Evolutionary conservation across 2,329 filamentous ascomycete species (phyloP).

Genomic region (Claviceps maximensis): DNA sequence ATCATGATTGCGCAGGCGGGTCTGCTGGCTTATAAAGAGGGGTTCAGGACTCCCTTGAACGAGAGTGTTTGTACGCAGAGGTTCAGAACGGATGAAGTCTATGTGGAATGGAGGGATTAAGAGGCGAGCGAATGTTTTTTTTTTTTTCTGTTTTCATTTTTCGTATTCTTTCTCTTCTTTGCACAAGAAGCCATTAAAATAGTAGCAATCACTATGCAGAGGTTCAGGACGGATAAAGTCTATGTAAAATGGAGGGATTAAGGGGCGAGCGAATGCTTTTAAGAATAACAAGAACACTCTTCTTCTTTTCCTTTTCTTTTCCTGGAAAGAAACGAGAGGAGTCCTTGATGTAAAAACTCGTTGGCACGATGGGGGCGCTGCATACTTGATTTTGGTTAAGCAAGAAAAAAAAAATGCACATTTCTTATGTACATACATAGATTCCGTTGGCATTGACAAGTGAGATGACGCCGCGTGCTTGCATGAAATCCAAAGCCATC

Average conservation of each 20-base stretch:
- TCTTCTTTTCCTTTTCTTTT: neutral
- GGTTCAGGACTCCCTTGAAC: constrained; percentile 61
- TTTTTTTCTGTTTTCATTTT: neutral
- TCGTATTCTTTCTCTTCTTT: neutral
- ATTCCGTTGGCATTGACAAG: neutral
- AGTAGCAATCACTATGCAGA: constrained; percentile 31
- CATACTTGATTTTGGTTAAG: neutral
- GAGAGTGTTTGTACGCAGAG: constrained; percentile 78
- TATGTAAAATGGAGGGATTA: constrained; percentile 64
- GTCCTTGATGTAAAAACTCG: no score
- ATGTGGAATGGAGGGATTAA: constrained; percentile 63
- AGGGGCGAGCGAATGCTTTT: neutral
- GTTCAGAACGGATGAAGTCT: constrained; percentile 71
- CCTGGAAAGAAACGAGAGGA: no score
- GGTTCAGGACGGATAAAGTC: constrained; percentile 73
- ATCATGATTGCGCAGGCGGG: constrained; percentile 99
- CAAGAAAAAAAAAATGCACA: no score
- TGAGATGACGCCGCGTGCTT: neutral
- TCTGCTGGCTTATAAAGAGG: constrained; percentile 69
- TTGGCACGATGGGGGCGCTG: no score
- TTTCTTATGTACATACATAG: neutral
- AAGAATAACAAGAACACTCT: no score
- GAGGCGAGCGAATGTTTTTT: neutral
- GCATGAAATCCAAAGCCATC: neutral
- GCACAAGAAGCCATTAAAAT: no score